Conservation (phyloP, 495 filamentous ascomycete genomes). For the Cenococcum geophilum region DNA sequence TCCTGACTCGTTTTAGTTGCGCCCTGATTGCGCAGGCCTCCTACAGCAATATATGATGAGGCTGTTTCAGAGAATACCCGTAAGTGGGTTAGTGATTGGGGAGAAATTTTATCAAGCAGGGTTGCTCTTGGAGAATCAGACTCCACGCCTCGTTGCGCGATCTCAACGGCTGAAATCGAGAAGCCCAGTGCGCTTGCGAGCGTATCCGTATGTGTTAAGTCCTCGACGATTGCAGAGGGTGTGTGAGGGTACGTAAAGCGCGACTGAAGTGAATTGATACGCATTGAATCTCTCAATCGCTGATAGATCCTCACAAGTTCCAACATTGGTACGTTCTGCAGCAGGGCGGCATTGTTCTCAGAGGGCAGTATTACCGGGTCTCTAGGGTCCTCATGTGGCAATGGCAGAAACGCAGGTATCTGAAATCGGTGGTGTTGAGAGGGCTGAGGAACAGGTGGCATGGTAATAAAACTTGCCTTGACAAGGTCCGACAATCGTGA, state of each 20-base stretch:
- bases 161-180: conserved; percentile 87
- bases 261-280: conserved; percentile 58
- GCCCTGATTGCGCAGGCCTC: conserved; percentile 54
- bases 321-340: conserved; percentile 15
- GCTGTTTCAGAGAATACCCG: conserved; percentile 85
- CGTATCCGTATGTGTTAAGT: conserved; percentile 58
- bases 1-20: conserved; percentile 59
- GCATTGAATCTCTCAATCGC: conserved; percentile 71
- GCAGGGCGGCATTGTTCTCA: conserved; percentile 7
- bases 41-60: conserved; percentile 74
- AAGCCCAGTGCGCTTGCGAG: conserved; percentile 70
- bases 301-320: conserved; percentile 79
- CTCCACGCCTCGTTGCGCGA: conserved; percentile 81
- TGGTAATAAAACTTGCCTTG: conserved; percentile 17
- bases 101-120: conserved; percentile 76
- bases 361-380: conserved; percentile 21
- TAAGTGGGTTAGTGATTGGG: conserved; percentile 77
- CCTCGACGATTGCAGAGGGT: conserved; percentile 35
- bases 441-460: conserved; percentile 9
- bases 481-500: conserved; percentile 44
- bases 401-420: conserved; percentile 47
- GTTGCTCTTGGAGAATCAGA: conserved; percentile 62
- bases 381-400: conserved; percentile 27
- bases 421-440: conserved; percentile 34
- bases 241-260: conserved; percentile 43